phyloP scores from a whole-genome alignment of 768 basidiomycete species.

The Xerocomellus amylosporus region DNA sequence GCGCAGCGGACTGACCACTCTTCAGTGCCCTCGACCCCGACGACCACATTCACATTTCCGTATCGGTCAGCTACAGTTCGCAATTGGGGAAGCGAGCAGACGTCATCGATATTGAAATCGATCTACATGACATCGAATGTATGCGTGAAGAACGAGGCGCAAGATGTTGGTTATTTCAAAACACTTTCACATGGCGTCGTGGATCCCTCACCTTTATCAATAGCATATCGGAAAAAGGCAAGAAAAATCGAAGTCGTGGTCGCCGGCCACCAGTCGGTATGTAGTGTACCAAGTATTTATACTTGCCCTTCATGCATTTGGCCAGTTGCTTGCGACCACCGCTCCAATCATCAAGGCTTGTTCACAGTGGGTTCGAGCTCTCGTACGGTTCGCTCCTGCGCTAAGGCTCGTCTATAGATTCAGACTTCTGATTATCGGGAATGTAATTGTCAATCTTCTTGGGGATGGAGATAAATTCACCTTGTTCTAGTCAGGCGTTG shows the following conservation, averaged over 20 bases:
- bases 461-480: neutral
- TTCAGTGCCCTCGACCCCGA: slow-evolving; percentile 2
- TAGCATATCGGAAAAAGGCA: slow-evolving; percentile 9
- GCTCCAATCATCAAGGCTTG: slow-evolving; percentile 8
- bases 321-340: slow-evolving; percentile 9
- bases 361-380: slow-evolving; percentile 2
- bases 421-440: slow-evolving; percentile 16
- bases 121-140: neutral
- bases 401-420: slow-evolving; percentile 2
- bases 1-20: neutral
- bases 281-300: neutral
- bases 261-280: neutral
- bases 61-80: slow-evolving; percentile 1
- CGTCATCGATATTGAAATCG: neutral
- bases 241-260: slow-evolving; percentile 11
- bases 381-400: neutral
- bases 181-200: neutral
- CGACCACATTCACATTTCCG: neutral
- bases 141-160: neutral
- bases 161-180: slow-evolving; percentile 5
- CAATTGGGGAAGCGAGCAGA: neutral
- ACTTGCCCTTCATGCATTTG: neutral
- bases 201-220: neutral
- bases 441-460: neutral
- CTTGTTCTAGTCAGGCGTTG: slow-evolving; percentile 12